Evolutionary conservation across 1,284 basidiomycete species (phyloP), one percentile per base, ranked within the genome.

Genomic region (Ganoderma meredithae): DNA sequence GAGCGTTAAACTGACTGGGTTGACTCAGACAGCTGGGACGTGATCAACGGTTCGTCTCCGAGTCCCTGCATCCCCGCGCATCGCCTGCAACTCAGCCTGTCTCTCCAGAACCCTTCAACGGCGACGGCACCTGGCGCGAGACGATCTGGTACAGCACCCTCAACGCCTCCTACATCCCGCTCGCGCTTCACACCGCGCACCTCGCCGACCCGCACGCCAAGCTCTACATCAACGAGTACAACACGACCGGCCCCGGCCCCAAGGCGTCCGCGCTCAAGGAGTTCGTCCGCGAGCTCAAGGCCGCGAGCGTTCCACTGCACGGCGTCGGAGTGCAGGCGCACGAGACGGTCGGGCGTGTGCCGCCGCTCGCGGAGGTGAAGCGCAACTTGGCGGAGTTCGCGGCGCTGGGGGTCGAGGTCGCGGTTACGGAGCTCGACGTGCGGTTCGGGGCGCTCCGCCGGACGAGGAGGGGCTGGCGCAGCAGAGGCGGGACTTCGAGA

Each of bases 351-450:
- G n/a, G n/a, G n/a, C n/a, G n/a, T n/a, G n/a, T n/a, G 17, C 84
- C 85, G 2, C 15, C 52, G 5, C 17, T 55, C 27, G 76, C 80
- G n/a, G 79, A 78, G 13, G 75, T 87, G 58, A 79, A 84, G 70
- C 74, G 77, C 31, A 83, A 85, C 69, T 71, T 87, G 39, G 74
- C 83, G 73, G 79, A 82, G 60, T 85, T 89, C 71, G 79, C 82
- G 15, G 82, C 82, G 17, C 81, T 86, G n/a, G 87, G 87, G 17
- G 79, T 89, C 43, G 86, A 88, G 68, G 82, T 90, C n/a, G 86
- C 86, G n/a, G 82, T 88, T 65, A 89, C 87, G 1, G 87, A 88
- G 73, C 80, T 89, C 47, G 87, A 89, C 73, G 85, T 88, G 69
- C 81, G 85, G 49, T 87, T 88, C 84, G 3, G 8, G 19, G 83